These are phyloP conservation scores for Paraphoma chrysanthemicola DNA, from an alignment of 2,329 filamentous ascomycete species.

Conservation along the genomic window DNA sequence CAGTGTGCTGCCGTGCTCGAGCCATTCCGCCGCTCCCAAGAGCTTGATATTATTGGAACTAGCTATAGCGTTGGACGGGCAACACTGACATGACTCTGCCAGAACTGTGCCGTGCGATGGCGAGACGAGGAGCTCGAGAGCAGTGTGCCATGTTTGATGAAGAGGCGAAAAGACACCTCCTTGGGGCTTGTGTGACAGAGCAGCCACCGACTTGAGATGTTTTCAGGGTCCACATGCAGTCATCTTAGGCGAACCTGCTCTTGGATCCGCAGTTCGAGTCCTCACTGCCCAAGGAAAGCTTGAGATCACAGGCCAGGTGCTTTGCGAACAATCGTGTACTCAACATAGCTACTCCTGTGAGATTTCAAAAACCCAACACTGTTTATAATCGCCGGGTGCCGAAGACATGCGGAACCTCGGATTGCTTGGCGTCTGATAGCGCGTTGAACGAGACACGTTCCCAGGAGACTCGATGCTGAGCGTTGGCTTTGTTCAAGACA, in stretches of 20 bases:
- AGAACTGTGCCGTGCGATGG: background rate
- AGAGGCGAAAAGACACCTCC: background rate
- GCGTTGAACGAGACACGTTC: background rate
- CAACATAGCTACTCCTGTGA: background rate
- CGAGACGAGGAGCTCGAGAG: too few relatives aligned
- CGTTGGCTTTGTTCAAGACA: background rate
- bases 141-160: too few relatives aligned
- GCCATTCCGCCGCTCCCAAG: background rate
- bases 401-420: too few relatives aligned
- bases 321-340: too few relatives aligned
- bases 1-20: conserved; percentile 8
- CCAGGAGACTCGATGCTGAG: background rate
- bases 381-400: background rate
- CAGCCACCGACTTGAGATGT: background rate
- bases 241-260: background rate
- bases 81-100: conserved; percentile 10
- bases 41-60: conserved; percentile 2
- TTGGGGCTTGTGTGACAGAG: background rate
- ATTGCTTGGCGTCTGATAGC: background rate
- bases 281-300: too few relatives aligned
- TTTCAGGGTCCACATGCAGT: background rate
- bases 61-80: conserved; percentile 14
- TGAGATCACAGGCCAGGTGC: too few relatives aligned
- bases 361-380: background rate
- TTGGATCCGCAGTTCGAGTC: background rate